Conservation (phyloP, 78 protist species). For the Isochrysis galbana region DNA sequence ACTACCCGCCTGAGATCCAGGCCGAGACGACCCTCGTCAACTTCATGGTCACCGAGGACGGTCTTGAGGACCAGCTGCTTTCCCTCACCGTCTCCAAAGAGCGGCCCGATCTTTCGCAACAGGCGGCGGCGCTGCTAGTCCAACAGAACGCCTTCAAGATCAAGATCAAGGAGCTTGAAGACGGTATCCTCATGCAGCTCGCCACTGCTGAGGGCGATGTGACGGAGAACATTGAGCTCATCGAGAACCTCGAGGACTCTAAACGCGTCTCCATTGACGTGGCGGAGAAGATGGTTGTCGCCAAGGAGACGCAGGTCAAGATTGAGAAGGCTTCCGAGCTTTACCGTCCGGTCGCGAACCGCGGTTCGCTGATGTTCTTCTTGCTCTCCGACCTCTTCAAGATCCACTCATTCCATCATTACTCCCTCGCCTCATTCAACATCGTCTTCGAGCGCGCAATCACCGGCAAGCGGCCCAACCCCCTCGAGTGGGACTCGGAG, state of each 20-base stretch:
- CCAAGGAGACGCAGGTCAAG: constrained; percentile 40
- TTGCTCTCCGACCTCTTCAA: constrained; percentile 26
- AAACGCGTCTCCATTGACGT: constrained; percentile 47
- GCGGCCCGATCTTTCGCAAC: constrained; percentile 67
- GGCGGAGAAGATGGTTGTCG: constrained; percentile 39
- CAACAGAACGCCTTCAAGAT: constrained; percentile 35
- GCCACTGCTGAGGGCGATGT: constrained; percentile 54
- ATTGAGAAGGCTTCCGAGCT: constrained; percentile 56
- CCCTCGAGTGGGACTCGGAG: not conserved
- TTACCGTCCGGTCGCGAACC: constrained; percentile 65
- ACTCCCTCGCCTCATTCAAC: constrained; percentile 71
- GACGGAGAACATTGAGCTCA: constrained; percentile 54
- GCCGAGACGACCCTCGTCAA: constrained; percentile 61
- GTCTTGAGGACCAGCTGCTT: constrained; percentile 74
- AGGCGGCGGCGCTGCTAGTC: constrained; percentile 38
- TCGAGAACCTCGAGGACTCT: constrained; percentile 65
- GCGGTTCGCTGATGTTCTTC: constrained; percentile 69
- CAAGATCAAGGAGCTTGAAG: constrained; percentile 57
- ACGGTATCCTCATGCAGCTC: constrained; percentile 50
- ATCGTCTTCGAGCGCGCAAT: constrained; percentile 64
- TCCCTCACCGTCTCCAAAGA: constrained; percentile 47
- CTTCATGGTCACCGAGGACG: constrained; percentile 70
- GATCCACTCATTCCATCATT: constrained; percentile 75
- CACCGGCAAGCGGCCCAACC: not conserved
- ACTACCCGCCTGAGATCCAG: constrained; percentile 67